Evolutionary conservation across 495 filamentous ascomycete species (phyloP), one percentile per base, ranked within the genome.

Genomic region (Aspergillus biplanus): DNA sequence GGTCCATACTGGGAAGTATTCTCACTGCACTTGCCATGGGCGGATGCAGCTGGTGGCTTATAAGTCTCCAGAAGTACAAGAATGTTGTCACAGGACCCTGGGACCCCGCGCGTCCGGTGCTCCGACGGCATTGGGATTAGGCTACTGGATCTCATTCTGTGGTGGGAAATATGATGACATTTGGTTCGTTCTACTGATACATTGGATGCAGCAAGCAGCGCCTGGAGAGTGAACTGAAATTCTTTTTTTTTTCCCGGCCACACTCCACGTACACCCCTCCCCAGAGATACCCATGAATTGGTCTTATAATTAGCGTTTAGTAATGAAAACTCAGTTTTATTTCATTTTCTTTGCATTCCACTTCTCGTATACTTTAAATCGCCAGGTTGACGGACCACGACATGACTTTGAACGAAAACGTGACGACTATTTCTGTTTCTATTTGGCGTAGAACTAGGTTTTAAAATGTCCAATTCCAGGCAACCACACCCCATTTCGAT

Each of bases 21-120:
- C 68, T 89, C 37, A 90, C 89, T 3, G 84, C 86, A 4, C 66
- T 96, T 34, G 88, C 86, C 2, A 96, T 97, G 91, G 95, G 94
- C 3, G 89, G 91, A 47, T 97, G 93, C 71, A 94, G 90, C 67
- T 97, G 92, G 94, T 98, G 96, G 96, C 78, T 99, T 61, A 98
- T 99, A 71, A 90, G 91, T 52, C 75, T 99, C 73, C 95, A 99
- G 77, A 93, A 94, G 79, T 99, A 97, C 75, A 99, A 99, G 83
- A 98, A 98, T 76, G 95, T 97, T 73, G 97, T 99, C 60, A 91
- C 92, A 69, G 95, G 95, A 34, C 95, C 95, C 4, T 99, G 95
- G 95, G 95, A 99, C 81, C 93, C 96, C 16, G 95, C 95, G 4
- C 82, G 94, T 69, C 95, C 95, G 7, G 88, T 98, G 56, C 83